Percentiles rank a stretch among this genome's conserved stretches.
These are phyloP conservation scores for Podila epigama DNA, from an alignment of 192 early-diverging fungal genomes.

Conservation along the genomic window DNA sequence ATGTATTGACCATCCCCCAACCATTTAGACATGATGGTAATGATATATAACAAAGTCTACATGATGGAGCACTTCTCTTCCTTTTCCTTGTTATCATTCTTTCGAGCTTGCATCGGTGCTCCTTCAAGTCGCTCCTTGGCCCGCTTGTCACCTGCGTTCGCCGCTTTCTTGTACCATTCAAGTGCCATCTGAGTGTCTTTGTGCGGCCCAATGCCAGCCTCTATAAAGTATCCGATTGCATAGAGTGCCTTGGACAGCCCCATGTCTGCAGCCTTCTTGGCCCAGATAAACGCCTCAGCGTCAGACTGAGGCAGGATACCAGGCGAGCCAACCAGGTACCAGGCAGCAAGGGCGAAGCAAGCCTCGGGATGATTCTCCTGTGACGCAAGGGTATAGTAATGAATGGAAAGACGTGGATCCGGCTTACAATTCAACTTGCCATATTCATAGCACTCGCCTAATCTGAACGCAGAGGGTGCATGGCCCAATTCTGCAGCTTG, in stretches of 20 bases:
- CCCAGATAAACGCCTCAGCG: constrained; percentile 70
- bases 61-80: constrained; percentile 53
- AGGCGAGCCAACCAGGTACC: constrained; percentile 70
- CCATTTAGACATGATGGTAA: too few relatives aligned
- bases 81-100: constrained; percentile 52
- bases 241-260: constrained; percentile 67
- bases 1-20: too few relatives aligned
- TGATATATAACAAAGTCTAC: too few relatives aligned
- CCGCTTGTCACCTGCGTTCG: constrained; percentile 67
- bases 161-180: constrained; percentile 73
- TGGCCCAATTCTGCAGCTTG: constrained; percentile 73
- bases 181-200: constrained; percentile 63
- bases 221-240: constrained; percentile 72
- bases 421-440: constrained; percentile 63
- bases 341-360: constrained; percentile 67
- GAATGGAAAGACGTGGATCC: constrained; percentile 61
- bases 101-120: constrained; percentile 41
- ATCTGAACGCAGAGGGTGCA: constrained; percentile 65
- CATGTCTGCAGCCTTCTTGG: constrained; percentile 63
- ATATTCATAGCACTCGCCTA: constrained; percentile 72
- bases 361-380: constrained; percentile 70
- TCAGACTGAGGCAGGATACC: constrained; percentile 66
- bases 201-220: constrained; percentile 65
- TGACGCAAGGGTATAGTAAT: constrained; percentile 70
- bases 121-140: constrained; percentile 63